Base-by-base conservation (phyloP, 2,329 filamentous ascomycete species). In the Cercospora canescens region DNA sequence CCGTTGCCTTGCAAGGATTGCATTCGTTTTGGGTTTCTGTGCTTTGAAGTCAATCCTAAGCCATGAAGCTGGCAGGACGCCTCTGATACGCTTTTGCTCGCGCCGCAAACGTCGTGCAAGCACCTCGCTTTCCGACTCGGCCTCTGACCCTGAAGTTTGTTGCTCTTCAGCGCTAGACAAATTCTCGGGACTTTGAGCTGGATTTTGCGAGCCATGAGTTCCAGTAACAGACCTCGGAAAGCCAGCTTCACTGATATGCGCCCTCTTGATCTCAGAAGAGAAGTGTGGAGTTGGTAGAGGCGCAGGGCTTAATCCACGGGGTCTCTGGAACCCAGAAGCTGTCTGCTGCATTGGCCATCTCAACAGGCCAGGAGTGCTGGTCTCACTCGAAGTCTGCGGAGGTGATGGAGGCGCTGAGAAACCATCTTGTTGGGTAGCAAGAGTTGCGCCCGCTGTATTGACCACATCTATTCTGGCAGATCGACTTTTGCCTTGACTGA, bases 21-120 rank as follows among this genome's bases (percentile, higher is more conserved):
- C 60, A 32, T 63, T 55, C 7, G 65, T 54, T 26, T 56, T 50
- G 24, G 32, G 65, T 60, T 64, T 30, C 37, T 73, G 72, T 16
- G 71, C 67, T 41, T 80, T 76, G n/a, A 75, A 73, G 66, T 84
- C 82, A 30, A 84, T 78, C 59, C 79, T 81, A 59, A 84, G 70
- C 81, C 82, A 84, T 1, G 82, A 84, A 32, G 82, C 82, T 28
- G 82, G 82, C 18, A 84, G 72, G 7, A 84, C 82, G 12, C 82
- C 82, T 73, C 76, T 81, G 56, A 84, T 84, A 39, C 77, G 78
- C 62, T 76, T 81, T 9, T 76, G 73, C 45, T 79, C 78, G 35
- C 75, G 70, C 50, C 70, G 71, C 12, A 83, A 62, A 11, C 73
- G 76, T 6, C 65, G 69, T 6, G 55, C 58, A 32, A 70, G 63